Conservation (phyloP, 352 stramenopile genomes). For the Pythium oligandrum region DNA sequence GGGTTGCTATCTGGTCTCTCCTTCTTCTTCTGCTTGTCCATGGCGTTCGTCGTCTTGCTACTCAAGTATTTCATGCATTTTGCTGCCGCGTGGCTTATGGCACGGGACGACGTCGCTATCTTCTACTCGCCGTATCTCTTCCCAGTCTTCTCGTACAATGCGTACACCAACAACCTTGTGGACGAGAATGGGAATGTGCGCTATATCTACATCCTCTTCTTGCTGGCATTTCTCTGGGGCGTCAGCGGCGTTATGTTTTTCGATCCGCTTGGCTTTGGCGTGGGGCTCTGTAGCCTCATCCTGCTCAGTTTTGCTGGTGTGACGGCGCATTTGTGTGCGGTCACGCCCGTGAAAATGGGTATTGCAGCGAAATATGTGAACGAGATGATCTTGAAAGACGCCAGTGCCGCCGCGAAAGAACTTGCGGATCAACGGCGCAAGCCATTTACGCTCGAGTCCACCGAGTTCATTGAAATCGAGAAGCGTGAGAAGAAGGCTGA, state of each 20-base stretch:
- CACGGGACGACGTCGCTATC: slow-evolving; percentile 52
- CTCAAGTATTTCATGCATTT: slow-evolving; percentile 71
- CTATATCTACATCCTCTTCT: slow-evolving; percentile 63
- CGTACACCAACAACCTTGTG: slow-evolving; percentile 88
- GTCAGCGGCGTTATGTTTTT: slow-evolving; percentile 87
- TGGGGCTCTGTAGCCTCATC: slow-evolving; percentile 83
- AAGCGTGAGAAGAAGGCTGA: slow-evolving; percentile 67
- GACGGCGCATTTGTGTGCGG: slow-evolving; percentile 70
- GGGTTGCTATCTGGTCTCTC: slow-evolving; percentile 45
- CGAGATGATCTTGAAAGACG: slow-evolving; percentile 84
- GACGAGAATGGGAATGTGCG: slow-evolving; percentile 75
- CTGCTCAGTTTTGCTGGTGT: slow-evolving; percentile 72
- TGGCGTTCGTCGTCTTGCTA: slow-evolving; percentile 78
- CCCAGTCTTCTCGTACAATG: slow-evolving; percentile 89
- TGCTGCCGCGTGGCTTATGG: slow-evolving; percentile 43
- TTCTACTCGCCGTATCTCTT: slow-evolving; percentile 90
- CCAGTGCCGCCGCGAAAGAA: slow-evolving; percentile 62
- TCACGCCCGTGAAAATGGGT: slow-evolving; percentile 86
- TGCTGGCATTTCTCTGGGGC: slow-evolving; percentile 83
- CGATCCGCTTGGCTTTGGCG: slow-evolving; percentile 84
- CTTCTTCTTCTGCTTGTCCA: slow-evolving; percentile 84
- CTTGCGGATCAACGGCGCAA: slow-evolving; percentile 57
- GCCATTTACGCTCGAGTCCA: slow-evolving; percentile 72
- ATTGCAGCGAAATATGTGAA: slow-evolving; percentile 87
- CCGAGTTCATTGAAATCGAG: slow-evolving; percentile 74